Percentiles rank a stretch among this genome's conserved stretches.
phyloP scores from a whole-genome alignment of 148 eudicot genomes.

The Salicornia ramosissima region DNA sequence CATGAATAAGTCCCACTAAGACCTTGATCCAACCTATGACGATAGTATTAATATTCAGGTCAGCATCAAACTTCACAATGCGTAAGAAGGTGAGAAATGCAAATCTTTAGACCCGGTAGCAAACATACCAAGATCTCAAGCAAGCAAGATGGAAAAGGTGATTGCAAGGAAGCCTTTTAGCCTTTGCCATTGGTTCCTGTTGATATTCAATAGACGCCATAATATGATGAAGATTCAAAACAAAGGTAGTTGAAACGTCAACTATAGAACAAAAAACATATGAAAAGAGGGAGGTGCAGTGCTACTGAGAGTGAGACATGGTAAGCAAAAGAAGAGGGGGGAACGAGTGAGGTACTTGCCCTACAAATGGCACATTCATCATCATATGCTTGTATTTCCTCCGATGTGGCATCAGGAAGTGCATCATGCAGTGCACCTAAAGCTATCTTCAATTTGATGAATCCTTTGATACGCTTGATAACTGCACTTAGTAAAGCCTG shows the following conservation, averaged over 20 bases:
- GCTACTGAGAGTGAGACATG: background rate
- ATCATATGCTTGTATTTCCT: slow-evolving; percentile 78
- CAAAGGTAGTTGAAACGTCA: slow-evolving; percentile 13
- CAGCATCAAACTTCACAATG: background rate
- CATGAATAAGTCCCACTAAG: slow-evolving; percentile 76
- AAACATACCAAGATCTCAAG: slow-evolving; percentile 85
- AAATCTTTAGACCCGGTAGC: background rate
- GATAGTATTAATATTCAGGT: slow-evolving; percentile 8
- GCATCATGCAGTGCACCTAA: slow-evolving; percentile 89
- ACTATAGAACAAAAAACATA: background rate
- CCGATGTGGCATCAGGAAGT: slow-evolving; percentile 91
- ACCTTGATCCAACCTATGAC: slow-evolving; percentile 90
- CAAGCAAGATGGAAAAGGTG: slow-evolving; percentile 96
- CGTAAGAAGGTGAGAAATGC: background rate
- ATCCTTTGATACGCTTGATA: slow-evolving; percentile 73
- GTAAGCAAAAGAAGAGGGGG: background rate
- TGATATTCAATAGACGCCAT: slow-evolving; percentile 19
- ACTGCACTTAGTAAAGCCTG: slow-evolving; percentile 91
- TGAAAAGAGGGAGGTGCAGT: slow-evolving; percentile 1
- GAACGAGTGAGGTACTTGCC: slow-evolving; percentile 37
- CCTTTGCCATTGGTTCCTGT: slow-evolving; percentile 99
- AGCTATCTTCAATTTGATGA: slow-evolving; percentile 70
- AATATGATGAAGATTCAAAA: background rate
- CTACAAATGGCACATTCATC: slow-evolving; percentile 99
- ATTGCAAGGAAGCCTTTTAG: slow-evolving; percentile 88